Percentiles rank a stretch among this genome's conserved stretches.
Evolutionary conservation across 2,329 filamentous ascomycete genomes (phyloP).

Genomic region (Trichophyton verrucosum): DNA sequence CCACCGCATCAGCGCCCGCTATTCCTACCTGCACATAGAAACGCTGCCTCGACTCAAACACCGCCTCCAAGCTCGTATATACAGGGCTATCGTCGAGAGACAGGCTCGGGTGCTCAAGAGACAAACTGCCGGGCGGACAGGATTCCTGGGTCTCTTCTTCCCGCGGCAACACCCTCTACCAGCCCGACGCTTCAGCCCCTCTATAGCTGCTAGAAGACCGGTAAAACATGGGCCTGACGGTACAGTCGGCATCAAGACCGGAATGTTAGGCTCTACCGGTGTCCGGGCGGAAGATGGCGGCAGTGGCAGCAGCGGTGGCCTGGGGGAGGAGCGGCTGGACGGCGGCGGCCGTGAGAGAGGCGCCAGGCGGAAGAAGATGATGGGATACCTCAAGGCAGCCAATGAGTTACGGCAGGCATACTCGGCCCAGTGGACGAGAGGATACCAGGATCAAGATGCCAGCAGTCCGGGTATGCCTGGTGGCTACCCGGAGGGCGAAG

Average conservation of each 20-base stretch:
- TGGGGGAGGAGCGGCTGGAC: conserved; percentile 22
- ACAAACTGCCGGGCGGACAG: conserved; percentile 36
- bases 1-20: conserved; percentile 51
- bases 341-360: conserved; percentile 45
- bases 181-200: background rate
- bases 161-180: background rate
- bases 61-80: conserved; percentile 62
- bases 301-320: conserved; percentile 17
- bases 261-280: background rate
- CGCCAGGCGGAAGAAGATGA: conserved; percentile 64
- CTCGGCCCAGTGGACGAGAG: conserved; percentile 42
- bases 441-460: conserved; percentile 34
- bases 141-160: conserved; percentile 22
- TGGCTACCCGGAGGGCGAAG: conserved; percentile 72
- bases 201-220: background rate
- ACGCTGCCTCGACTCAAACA: conserved; percentile 60
- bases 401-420: conserved; percentile 61
- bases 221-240: conserved; percentile 10
- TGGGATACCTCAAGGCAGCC: conserved; percentile 57
- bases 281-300: conserved; percentile 8
- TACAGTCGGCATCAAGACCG: background rate
- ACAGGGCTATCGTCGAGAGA: conserved; percentile 56
- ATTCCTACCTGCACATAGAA: conserved; percentile 61
- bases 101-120: conserved; percentile 45
- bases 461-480: conserved; percentile 49